Conservation (phyloP, 75 land plant genomes). For the Chamaecyparis obtusa region DNA sequence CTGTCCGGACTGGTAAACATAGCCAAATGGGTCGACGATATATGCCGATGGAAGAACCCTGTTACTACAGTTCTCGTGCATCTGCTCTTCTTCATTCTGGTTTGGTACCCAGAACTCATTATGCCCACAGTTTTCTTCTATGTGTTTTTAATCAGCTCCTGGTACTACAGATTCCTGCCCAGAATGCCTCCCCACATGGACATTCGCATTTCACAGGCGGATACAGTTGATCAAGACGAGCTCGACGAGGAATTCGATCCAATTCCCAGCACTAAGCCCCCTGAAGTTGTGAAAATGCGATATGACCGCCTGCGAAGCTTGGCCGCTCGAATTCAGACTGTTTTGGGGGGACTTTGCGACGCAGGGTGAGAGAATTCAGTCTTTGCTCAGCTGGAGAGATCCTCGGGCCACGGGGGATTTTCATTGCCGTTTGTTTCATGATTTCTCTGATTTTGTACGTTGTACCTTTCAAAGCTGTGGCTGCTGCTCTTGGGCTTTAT, state of each 20-base stretch:
- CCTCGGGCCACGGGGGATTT: slow-evolving; percentile 70
- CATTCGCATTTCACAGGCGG: slow-evolving; percentile 65
- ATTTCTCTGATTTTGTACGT: slow-evolving; percentile 50
- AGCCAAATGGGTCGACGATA: slow-evolving; percentile 68
- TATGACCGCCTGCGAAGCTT: slow-evolving; percentile 61
- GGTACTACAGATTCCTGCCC: slow-evolving; percentile 83
- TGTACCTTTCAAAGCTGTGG: slow-evolving; percentile 67
- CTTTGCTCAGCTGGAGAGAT: slow-evolving; percentile 78
- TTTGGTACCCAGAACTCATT: slow-evolving; percentile 81
- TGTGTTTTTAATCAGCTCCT: slow-evolving; percentile 67
- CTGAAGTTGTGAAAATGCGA: slow-evolving; percentile 43
- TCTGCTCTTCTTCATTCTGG: slow-evolving; percentile 64
- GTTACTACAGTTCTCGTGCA: slow-evolving; percentile 81
- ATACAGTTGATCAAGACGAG: slow-evolving; percentile 58
- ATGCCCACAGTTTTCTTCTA: slow-evolving; percentile 74
- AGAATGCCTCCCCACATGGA: slow-evolving; percentile 83
- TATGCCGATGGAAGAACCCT: slow-evolving; percentile 69
- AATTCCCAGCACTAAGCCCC: slow-evolving; percentile 49
- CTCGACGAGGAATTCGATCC: slow-evolving; percentile 77
- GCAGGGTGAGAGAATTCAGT: slow-evolving; percentile 71
- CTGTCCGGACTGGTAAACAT: slow-evolving; percentile 56
- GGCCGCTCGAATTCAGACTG: slow-evolving; percentile 65
- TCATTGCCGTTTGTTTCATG: slow-evolving; percentile 50
- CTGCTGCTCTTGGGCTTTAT: slow-evolving; percentile 64
- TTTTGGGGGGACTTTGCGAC: slow-evolving; percentile 75